Percentiles rank a stretch among this genome's conserved stretches.
Evolutionary conservation across 139 green algal species (phyloP).

Genomic region (Chlorella sp.): DNA sequence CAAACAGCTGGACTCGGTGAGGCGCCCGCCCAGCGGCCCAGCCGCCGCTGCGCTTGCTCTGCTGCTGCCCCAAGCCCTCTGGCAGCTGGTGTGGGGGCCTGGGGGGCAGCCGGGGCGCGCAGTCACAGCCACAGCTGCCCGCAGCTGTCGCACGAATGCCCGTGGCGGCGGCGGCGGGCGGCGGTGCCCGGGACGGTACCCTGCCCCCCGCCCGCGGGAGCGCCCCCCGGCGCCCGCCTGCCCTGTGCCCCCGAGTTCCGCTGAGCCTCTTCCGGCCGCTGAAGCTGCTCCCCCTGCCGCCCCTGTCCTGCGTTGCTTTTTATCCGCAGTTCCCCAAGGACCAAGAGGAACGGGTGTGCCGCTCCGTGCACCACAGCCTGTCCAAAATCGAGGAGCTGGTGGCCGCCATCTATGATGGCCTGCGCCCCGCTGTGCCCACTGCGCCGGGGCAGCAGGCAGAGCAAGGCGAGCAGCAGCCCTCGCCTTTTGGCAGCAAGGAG

Average conservation of each 20-base stretch:
- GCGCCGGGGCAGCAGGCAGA: neutral
- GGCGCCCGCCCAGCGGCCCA: neutral
- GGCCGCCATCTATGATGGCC: neutral
- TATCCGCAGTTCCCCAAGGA: slow-evolving; percentile 34
- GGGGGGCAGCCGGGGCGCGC: too few species aligned
- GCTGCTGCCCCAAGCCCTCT: too few species aligned
- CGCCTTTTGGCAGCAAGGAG: slow-evolving; percentile 28
- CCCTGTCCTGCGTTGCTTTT: neutral
- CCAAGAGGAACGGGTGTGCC: slow-evolving; percentile 27
- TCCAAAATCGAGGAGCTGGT: slow-evolving; percentile 10
- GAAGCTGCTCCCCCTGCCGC: neutral
- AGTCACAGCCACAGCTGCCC: too few species aligned
- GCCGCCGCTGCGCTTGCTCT: too few species aligned
- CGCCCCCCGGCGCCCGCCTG: too few species aligned
- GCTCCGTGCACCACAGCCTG: slow-evolving; percentile 28
- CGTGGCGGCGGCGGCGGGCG: too few species aligned
- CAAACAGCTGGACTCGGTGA: slow-evolving; percentile 16
- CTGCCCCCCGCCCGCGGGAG: too few species aligned
- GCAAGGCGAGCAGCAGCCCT: neutral
- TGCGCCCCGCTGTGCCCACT: neutral
- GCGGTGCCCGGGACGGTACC: too few species aligned
- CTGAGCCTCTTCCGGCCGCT: too few species aligned
- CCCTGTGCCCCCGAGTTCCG: too few species aligned
- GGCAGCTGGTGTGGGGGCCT: too few species aligned
- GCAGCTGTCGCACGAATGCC: too few species aligned